Base-by-base conservation (phyloP, 345 rosid species). In the Dovyalis caffra region DNA sequence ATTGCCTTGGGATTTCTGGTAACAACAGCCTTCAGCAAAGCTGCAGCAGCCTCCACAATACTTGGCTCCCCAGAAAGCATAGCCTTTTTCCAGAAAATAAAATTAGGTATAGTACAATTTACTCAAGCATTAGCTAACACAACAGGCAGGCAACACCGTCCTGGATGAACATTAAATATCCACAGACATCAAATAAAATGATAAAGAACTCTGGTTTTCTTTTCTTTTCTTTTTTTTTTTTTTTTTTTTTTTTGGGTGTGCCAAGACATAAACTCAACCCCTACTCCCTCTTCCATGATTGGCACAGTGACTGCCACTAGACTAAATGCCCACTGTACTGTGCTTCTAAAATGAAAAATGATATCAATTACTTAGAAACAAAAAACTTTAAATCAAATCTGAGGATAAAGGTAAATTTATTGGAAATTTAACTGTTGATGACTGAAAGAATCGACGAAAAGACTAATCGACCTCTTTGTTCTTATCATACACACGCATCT, bases 1-100 rank as follows among this genome's bases (percentile, higher is more conserved):
- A 95, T 93, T 73, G 99, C 98, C 84, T 93, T 95, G 43, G 98
- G 97, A 86, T 95, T 95, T 91, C 98, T 88, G 56, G 98, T 95
- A 70, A 95, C 97, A 81, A 93, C 85, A 71, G 93, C 97, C 87
- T 93, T 95, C 83, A 95, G 80, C 84, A 95, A 84, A 61, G 97
- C 88, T 38, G 99, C 99, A 79, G 95, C 90, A 78, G 92, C 87
- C 88, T 95, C 99, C 79, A 95, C 99, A 68, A 93, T 91, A 75
- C 86, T 89, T 77, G 99, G 99, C 80, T 93, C 98, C 37, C 99
- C 99, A 74, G 92, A 95, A 76, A 95, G 99, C 76, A 93, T 85
- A 71, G 91, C 97, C 99, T 95, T 74, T 29, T 8, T 21, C 23
- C 53, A 58, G 71, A 66, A 73, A 32, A 81, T 23, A 60, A 69